phyloP scores from a whole-genome alignment of 306 rosid genomes.

The Casuarina cunninghamiana region DNA sequence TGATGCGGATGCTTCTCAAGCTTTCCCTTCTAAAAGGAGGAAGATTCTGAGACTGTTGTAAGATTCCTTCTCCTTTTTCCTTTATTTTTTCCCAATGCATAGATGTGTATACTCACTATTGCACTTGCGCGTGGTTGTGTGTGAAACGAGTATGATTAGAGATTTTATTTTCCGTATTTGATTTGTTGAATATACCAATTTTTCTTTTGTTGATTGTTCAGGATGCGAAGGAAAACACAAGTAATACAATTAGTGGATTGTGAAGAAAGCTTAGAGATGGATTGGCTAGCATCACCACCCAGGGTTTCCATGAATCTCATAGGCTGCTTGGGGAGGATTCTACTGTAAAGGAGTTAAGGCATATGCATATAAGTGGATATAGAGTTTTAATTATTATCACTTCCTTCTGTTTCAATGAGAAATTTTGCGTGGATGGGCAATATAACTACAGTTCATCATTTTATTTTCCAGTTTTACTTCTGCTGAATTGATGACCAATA shows the following conservation, averaged over 20 bases:
- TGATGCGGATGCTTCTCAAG: conserved; percentile 36
- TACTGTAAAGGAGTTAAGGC: conserved; percentile 73
- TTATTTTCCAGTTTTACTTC: not conserved
- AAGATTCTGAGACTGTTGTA: conserved; percentile 37
- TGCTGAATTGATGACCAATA: not conserved
- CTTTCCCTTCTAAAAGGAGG: conserved; percentile 35
- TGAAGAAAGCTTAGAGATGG: conserved; percentile 67
- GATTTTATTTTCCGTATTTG: not conserved
- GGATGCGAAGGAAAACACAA: conserved; percentile 28
- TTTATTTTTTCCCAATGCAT: not conserved
- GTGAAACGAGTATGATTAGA: not conserved
- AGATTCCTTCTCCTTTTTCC: not conserved
- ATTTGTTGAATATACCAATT: not conserved
- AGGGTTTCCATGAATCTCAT: conserved; percentile 35
- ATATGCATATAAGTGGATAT: conserved; percentile 1
- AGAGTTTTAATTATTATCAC: not conserved
- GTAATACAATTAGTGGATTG: conserved; percentile 33
- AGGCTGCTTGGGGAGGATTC: conserved; percentile 51
- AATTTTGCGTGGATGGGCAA: not conserved
- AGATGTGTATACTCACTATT: not conserved
- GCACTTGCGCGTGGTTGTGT: not conserved
- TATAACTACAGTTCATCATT: not conserved
- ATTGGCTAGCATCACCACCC: conserved; percentile 95
- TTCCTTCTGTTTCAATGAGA: not conserved
- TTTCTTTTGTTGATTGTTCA: conserved; percentile 33